Conservation (phyloP, 1,284 basidiomycete genomes). For the Ganoderma boninense region DNA sequence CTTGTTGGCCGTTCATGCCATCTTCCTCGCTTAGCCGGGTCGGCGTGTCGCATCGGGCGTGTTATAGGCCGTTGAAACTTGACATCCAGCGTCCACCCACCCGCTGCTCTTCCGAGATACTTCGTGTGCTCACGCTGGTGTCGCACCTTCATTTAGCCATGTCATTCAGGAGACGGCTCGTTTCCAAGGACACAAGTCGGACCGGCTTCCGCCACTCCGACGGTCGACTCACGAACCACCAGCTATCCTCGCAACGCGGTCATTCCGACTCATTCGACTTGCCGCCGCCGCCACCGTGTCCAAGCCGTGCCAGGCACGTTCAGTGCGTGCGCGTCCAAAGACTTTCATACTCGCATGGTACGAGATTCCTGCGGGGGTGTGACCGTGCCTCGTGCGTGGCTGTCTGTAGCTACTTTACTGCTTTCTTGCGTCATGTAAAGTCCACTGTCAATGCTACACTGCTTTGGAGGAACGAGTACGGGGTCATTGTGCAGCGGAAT, state of each 20-base stretch:
- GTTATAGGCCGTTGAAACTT: background rate
- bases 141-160: background rate
- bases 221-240: background rate
- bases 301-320: background rate
- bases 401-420: background rate
- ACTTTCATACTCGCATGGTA: background rate
- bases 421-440: background rate
- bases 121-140: background rate
- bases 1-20: background rate
- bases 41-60: background rate
- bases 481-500: background rate
- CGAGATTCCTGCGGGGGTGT: background rate
- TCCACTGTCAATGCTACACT: background rate
- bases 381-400: background rate
- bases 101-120: background rate
- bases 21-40: background rate
- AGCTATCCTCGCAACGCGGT: background rate
- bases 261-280: background rate
- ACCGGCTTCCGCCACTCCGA: background rate
- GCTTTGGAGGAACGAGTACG: background rate
- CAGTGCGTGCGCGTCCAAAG: background rate
- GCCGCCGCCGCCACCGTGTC: background rate
- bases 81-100: background rate
- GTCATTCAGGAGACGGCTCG: background rate
- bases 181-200: conserved; percentile 3